Percentiles rank a stretch among this genome's conserved stretches.
Conservation (phyloP, 2,329 filamentous ascomycete genomes). For the Coniochaeta sp. region DNA sequence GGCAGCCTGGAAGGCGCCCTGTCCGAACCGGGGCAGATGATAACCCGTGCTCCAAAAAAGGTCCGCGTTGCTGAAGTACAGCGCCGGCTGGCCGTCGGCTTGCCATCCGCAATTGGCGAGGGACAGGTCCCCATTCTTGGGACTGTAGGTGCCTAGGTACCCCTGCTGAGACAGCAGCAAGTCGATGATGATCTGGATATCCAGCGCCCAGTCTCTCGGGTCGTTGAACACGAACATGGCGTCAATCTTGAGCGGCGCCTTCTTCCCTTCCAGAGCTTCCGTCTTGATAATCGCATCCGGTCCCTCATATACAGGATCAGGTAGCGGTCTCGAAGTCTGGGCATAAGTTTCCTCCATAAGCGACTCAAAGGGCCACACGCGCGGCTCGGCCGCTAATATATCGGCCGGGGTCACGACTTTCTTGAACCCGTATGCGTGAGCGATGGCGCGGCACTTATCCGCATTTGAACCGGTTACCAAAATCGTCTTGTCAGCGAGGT, state of each 20-base stretch:
- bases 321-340: conserved; percentile 49
- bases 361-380: conserved; percentile 77
- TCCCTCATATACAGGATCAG: conserved; percentile 22
- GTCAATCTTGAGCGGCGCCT: conserved; percentile 61
- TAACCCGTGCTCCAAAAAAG: conserved; percentile 83
- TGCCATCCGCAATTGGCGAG: conserved; percentile 75
- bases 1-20: conserved; percentile 82
- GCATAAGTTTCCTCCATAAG: conserved; percentile 57
- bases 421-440: conserved; percentile 70
- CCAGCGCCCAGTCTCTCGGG: conserved; percentile 90
- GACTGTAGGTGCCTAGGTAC: conserved; percentile 70
- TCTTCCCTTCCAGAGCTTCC: conserved; percentile 18
- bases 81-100: conserved; percentile 67
- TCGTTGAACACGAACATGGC: conserved; percentile 94
- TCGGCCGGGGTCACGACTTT: conserved; percentile 82
- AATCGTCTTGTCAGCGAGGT: conserved; percentile 58
- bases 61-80: conserved; percentile 90
- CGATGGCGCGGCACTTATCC: conserved; percentile 62
- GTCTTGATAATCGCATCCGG: not conserved
- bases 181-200: conserved; percentile 78
- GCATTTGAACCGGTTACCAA: conserved; percentile 67
- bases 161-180: conserved; percentile 73
- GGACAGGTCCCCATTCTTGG: conserved; percentile 57
- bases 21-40: conserved; percentile 78
- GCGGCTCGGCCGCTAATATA: conserved; percentile 65